Base-by-base conservation (phyloP, 2,329 filamentous ascomycete species). In the Didymella lethalis region DNA sequence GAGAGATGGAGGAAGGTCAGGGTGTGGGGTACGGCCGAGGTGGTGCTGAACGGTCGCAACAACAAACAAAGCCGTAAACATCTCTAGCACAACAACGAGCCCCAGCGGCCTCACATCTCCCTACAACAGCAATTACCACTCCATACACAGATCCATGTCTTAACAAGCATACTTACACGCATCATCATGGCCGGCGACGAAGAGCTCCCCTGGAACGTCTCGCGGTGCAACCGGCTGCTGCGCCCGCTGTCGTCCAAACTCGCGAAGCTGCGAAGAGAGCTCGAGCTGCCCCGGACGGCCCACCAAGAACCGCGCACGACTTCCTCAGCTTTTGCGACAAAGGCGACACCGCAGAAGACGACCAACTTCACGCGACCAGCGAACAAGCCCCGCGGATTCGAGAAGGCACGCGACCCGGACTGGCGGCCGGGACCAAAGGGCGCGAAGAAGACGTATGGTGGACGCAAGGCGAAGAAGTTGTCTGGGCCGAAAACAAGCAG, bases 181-280 rank as follows among this genome's bases (percentile, higher is more conserved):
- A 58, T 57, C 38, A 62, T 38, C 47, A 75, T 75, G 73, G 63
- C 71, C 57, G 60, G 62, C 23, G 71, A 71, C 59, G 73, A 73
- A 59, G 66, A 68, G 31, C 61, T 76, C 23, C 73, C 77, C 46
- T 81, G 78, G 78, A 81, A 77, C 7, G 76, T 78, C 16, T 72
- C 76, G 45, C 76, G 78, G 40, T 81, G 79, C 65, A 79, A 79
- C 57, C 75, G 79, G 49, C 68, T 81, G 4, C 71, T 81, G 0
- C 73, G 79, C 41, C 78, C 78, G 14, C 72, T 81, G 12, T 75
- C 76, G 16, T 78, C 76, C 14, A 76, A 78, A 61, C 73, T 81
- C 46, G 65, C 70, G 28, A 77, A 77, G 28, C 68, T 81, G 7
- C 68, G 74, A 36, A 78, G 75, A 57, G 66, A 74, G 52, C 62